A percentile compares a stretch with the other conserved stretches of the same genome.
Conservation (phyloP, 1,284 basidiomycete species). For the Cutaneotrichosporon cavernicola region DNA sequence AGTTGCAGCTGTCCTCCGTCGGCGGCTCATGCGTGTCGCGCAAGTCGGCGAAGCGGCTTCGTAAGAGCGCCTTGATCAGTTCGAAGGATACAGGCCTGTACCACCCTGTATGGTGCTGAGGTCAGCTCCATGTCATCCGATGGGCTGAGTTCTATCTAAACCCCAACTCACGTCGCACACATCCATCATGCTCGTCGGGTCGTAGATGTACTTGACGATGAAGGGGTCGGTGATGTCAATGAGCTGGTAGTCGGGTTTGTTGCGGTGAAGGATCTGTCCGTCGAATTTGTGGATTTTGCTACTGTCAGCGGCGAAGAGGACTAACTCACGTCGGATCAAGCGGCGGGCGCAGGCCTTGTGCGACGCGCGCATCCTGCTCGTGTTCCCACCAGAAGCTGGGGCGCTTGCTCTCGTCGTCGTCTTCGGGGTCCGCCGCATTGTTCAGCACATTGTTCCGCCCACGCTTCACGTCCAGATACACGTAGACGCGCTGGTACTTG, state of each 20-base stretch:
- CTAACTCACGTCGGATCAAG: constrained; percentile 36
- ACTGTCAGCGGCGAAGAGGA: not conserved
- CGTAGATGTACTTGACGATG: constrained; percentile 73
- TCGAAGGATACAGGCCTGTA: constrained; percentile 71
- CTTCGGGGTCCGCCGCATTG: constrained; percentile 30
- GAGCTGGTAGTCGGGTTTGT: constrained; percentile 87
- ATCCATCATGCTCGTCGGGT: constrained; percentile 63
- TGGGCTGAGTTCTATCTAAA: not conserved
- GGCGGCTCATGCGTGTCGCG: constrained; percentile 56
- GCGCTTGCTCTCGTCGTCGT: constrained; percentile 30
- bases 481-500: constrained; percentile 83
- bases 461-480: constrained; percentile 50
- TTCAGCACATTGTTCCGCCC: constrained; percentile 30
- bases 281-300: constrained; percentile 77
- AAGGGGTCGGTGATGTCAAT: constrained; percentile 86
- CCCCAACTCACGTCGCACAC: constrained; percentile 64
- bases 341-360: constrained; percentile 35
- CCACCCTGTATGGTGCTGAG: constrained; percentile 62
- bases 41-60: constrained; percentile 81
- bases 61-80: constrained; percentile 76
- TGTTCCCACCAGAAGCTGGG: constrained; percentile 38
- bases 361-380: constrained; percentile 37
- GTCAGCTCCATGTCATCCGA: not conserved
- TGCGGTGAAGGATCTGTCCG: constrained; percentile 71
- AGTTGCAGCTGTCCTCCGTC: constrained; percentile 10